phyloP scores from a whole-genome alignment of 2,329 filamentous ascomycete genomes.

The Trichoderma sp. region DNA sequence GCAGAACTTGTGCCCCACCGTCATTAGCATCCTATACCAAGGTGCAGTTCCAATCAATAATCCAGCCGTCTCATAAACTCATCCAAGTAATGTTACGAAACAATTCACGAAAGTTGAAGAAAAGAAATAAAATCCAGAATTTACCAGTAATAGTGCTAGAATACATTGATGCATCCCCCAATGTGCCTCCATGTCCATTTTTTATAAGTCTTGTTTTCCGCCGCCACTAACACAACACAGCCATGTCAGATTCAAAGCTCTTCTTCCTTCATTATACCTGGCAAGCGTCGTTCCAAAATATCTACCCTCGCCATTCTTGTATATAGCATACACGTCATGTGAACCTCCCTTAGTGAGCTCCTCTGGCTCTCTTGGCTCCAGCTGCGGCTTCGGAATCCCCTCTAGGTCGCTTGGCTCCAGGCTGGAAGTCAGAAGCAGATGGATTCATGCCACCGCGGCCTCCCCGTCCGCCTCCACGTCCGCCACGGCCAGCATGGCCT shows the following conservation, averaged over 20 bases:
- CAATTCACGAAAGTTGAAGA: not conserved
- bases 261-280: conserved; percentile 23
- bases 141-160: conserved; percentile 21
- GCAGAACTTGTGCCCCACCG: not conserved
- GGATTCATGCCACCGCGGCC: conserved; percentile 52
- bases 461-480: conserved; percentile 46
- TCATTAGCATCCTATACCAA: not conserved
- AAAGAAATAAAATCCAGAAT: not conserved
- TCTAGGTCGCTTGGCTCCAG: conserved; percentile 58
- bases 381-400: conserved; percentile 52
- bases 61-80: too few relatives aligned
- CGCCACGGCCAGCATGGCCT: conserved; percentile 38
- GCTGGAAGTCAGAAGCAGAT: conserved; percentile 57
- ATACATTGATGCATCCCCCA: conserved; percentile 18
- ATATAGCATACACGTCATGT: not conserved
- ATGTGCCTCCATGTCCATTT: conserved; percentile 4
- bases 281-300: conserved; percentile 1
- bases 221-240: not conserved
- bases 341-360: conserved; percentile 38
- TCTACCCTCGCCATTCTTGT: not conserved
- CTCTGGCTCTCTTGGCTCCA: conserved; percentile 47
- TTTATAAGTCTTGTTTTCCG: conserved; percentile 6
- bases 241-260: conserved; percentile 11
- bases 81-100: not conserved
- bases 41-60: not conserved